phyloP scores from a whole-genome alignment of 2,329 filamentous ascomycete genomes.

The Zymoseptoria brevis region DNA sequence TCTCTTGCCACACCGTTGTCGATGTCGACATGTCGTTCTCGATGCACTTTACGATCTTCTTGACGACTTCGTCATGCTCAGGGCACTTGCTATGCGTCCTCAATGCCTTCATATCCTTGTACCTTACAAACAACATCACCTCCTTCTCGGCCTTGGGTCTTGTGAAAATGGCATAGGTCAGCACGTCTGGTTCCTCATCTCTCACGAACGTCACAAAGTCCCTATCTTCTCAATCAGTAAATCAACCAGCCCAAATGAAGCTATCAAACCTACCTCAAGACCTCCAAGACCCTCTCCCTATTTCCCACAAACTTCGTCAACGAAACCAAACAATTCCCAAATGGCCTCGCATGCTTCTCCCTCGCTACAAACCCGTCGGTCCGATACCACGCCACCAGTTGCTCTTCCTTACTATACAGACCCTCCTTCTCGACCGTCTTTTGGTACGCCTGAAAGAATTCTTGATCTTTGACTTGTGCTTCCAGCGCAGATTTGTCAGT shows the following conservation, averaged over 20 bases:
- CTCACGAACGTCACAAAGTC: slow-evolving; percentile 10
- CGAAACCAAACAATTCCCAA: slow-evolving; percentile 12
- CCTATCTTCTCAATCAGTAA: neutral
- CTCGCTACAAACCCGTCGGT: slow-evolving; percentile 19
- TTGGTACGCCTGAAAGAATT: slow-evolving; percentile 23
- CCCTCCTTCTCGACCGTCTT: slow-evolving; percentile 13
- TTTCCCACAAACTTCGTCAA: slow-evolving; percentile 15
- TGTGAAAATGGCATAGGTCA: slow-evolving; percentile 22
- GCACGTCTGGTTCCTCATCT: slow-evolving; percentile 16
- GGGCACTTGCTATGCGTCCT: slow-evolving; percentile 12
- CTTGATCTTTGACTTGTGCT: slow-evolving; percentile 20
- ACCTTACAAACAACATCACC: slow-evolving; percentile 21
- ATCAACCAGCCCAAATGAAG: neutral
- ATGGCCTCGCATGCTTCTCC: slow-evolving; percentile 1
- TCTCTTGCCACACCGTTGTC: slow-evolving; percentile 23
- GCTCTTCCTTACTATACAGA: slow-evolving; percentile 18
- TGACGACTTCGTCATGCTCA: slow-evolving; percentile 20
- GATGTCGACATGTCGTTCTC: slow-evolving; percentile 9
- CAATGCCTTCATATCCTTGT: slow-evolving; percentile 12
- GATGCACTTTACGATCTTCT: slow-evolving; percentile 12
- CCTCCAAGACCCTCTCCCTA: slow-evolving; percentile 3
- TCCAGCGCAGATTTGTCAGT: slow-evolving; percentile 18
- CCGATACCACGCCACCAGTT: slow-evolving; percentile 20
- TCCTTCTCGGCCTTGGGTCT: slow-evolving; percentile 21
- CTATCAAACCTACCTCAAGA: slow-evolving; percentile 3